Percentiles rank a stretch among this genome's conserved stretches.
Conservation (phyloP, 768 basidiomycete species). For the Lenzites betulinus region DNA sequence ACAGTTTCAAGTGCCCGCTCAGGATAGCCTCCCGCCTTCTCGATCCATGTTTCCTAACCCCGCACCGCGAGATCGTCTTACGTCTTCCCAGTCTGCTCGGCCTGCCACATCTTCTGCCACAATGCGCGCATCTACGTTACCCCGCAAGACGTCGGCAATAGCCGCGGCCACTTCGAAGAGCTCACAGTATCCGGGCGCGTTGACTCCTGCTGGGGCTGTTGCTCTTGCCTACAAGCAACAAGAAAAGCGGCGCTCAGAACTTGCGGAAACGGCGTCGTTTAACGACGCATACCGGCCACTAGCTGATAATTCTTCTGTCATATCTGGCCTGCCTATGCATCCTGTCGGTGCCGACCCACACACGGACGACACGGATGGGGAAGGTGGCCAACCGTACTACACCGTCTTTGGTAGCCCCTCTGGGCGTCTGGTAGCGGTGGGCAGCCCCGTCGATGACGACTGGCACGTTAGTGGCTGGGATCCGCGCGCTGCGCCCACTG, state of each 20-base stretch:
- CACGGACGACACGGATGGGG: conserved; percentile 24
- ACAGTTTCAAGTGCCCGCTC: conserved; percentile 5
- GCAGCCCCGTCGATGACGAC: conserved; percentile 44
- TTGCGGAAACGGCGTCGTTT: conserved; percentile 32
- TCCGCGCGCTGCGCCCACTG: conserved; percentile 2
- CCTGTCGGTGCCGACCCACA: conserved; percentile 2
- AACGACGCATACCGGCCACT: conserved; percentile 27
- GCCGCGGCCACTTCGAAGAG: background rate
- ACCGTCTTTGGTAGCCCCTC: conserved; percentile 54
- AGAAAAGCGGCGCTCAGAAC: conserved; percentile 33
- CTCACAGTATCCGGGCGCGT: conserved; percentile 1
- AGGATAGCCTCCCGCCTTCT: background rate
- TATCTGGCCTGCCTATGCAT: conserved; percentile 7
- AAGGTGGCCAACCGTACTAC: conserved; percentile 48
- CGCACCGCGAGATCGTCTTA: background rate
- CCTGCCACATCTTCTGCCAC: conserved; percentile 1
- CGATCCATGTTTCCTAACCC: conserved; percentile 1
- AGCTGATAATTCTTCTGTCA: conserved; percentile 2
- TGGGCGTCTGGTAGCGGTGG: conserved; percentile 47
- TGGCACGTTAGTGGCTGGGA: conserved; percentile 24
- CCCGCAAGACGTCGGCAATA: conserved; percentile 4
- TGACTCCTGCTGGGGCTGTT: conserved; percentile 50
- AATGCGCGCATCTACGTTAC: background rate
- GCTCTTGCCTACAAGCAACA: conserved; percentile 52
- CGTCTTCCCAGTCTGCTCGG: background rate